A percentile compares a stretch with the other conserved stretches of the same genome.
These are phyloP conservation scores for Paraphaeosphaeria sporulosa DNA, from an alignment of 2,329 filamentous ascomycete genomes.

Conservation along the genomic window DNA sequence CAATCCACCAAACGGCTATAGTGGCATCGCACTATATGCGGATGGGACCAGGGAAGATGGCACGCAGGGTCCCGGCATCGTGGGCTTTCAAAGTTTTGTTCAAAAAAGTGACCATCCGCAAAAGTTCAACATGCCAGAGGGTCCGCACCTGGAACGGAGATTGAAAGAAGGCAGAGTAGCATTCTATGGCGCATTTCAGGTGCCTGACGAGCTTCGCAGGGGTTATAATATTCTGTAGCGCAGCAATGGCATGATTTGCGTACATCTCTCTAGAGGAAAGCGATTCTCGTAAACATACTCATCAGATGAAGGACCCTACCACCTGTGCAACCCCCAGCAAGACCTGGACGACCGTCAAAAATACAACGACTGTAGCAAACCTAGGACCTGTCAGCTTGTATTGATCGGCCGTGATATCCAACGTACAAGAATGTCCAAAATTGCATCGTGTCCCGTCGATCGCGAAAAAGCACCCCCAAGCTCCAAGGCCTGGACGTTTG, in stretches of 20 bases:
- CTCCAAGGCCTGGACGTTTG: too few relatives aligned
- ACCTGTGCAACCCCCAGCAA: constrained; percentile 31
- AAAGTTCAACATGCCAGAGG: constrained; percentile 30
- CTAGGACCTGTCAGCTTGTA: too few relatives aligned
- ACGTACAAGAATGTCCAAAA: too few relatives aligned
- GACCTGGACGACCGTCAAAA: too few relatives aligned
- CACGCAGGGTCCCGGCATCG: constrained; percentile 22
- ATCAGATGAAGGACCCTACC: constrained; percentile 30
- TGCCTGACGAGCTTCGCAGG: constrained; percentile 27
- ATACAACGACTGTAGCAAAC: too few relatives aligned
- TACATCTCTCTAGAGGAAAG: too few relatives aligned
- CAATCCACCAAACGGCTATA: constrained; percentile 30
- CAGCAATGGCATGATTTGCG: not conserved
- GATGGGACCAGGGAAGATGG: constrained; percentile 28
- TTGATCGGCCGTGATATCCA: too few relatives aligned
- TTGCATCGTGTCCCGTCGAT: too few relatives aligned
- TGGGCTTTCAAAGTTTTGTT: constrained; percentile 33
- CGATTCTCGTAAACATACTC: too few relatives aligned
- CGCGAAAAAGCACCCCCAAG: too few relatives aligned
- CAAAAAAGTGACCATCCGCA: constrained; percentile 25
- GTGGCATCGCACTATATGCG: constrained; percentile 29
- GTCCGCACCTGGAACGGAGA: constrained; percentile 20
- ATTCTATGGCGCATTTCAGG: constrained; percentile 32
- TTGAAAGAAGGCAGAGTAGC: constrained; percentile 28
- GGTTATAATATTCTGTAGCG: constrained; percentile 22